Evolutionary conservation across 768 basidiomycete species (phyloP).

Genomic region (Tubosaeta brunneosetosa): DNA sequence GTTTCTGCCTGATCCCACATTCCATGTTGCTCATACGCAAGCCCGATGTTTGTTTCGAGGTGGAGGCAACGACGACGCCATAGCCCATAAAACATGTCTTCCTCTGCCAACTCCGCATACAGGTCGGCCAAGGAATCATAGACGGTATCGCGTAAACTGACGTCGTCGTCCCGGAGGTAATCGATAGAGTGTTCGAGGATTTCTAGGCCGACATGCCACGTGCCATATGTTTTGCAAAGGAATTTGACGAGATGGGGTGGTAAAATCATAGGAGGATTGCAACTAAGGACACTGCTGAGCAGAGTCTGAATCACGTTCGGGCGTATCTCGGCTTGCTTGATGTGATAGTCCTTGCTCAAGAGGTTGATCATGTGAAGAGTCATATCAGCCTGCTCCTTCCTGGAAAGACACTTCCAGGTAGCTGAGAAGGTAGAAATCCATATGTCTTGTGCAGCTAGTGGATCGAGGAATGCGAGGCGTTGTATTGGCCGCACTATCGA

Average conservation of each 20-base stretch:
- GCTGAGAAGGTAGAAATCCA: conserved; percentile 89
- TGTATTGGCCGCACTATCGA: conserved; percentile 73
- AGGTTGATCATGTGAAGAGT: conserved; percentile 87
- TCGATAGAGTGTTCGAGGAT: conserved; percentile 80
- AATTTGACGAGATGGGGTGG: conserved; percentile 96
- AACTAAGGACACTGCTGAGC: conserved; percentile 79
- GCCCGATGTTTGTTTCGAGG: conserved; percentile 79
- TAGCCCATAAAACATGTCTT: conserved; percentile 94
- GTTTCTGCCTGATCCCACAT: conserved; percentile 93
- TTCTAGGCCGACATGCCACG: conserved; percentile 91
- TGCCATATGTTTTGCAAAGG: conserved; percentile 90
- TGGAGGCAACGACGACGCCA: conserved; percentile 91
- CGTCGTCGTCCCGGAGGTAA: conserved; percentile 73
- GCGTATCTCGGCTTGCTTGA: conserved; percentile 79
- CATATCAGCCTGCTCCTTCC: conserved; percentile 84
- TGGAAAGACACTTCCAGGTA: conserved; percentile 78
- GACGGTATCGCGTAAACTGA: conserved; percentile 72
- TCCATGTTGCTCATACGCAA: conserved; percentile 92
- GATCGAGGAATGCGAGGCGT: conserved; percentile 77
- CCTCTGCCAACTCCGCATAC: conserved; percentile 93
- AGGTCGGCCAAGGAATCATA: conserved; percentile 90
- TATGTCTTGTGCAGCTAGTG: conserved; percentile 67
- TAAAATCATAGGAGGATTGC: conserved; percentile 79
- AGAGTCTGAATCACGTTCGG: conserved; percentile 93
- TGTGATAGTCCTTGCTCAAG: conserved; percentile 90